Evolutionary conservation across 2,329 filamentous ascomycete species (phyloP).

Genomic region (Coniella vitis): DNA sequence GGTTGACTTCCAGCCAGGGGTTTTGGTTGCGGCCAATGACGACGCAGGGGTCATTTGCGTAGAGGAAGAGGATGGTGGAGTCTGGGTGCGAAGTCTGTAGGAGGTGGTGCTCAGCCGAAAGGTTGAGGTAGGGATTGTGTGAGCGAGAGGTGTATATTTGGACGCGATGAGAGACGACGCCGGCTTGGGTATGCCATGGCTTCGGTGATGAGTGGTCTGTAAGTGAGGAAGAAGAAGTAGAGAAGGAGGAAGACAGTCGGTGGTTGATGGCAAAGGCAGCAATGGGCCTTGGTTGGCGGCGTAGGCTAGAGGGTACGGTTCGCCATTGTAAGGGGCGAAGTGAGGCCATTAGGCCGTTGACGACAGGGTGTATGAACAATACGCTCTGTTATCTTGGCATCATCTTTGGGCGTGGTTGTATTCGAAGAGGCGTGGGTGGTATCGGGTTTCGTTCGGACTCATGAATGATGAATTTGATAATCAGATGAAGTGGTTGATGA

Average conservation of each 20-base stretch:
- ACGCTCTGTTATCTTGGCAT: too few species aligned
- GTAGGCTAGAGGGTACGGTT: not conserved
- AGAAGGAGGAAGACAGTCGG: not conserved
- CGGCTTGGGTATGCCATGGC: constrained; percentile 19
- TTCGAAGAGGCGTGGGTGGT: too few species aligned
- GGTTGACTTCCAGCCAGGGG: constrained; percentile 87
- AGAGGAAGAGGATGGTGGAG: constrained; percentile 77
- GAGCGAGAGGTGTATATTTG: constrained; percentile 69
- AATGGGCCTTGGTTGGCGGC: not conserved
- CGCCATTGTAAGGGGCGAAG: not conserved
- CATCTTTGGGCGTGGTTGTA: too few species aligned
- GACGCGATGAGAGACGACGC: constrained; percentile 38
- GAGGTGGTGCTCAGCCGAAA: constrained; percentile 88
- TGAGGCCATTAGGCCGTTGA: not conserved
- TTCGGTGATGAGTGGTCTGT: too few species aligned
- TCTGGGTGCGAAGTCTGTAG: constrained; percentile 65
- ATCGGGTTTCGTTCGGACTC: too few species aligned
- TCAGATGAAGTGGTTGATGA: not conserved
- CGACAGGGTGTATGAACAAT: not conserved
- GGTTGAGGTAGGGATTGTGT: constrained; percentile 76
- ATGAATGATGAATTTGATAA: too few species aligned
- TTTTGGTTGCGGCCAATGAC: constrained; percentile 97
- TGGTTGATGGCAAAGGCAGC: not conserved
- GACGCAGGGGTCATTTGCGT: constrained; percentile 79
- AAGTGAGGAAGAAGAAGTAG: not conserved